phyloP scores from a whole-genome alignment of 1,139 yeast genomes.

The Yamadazyma triangularis region DNA sequence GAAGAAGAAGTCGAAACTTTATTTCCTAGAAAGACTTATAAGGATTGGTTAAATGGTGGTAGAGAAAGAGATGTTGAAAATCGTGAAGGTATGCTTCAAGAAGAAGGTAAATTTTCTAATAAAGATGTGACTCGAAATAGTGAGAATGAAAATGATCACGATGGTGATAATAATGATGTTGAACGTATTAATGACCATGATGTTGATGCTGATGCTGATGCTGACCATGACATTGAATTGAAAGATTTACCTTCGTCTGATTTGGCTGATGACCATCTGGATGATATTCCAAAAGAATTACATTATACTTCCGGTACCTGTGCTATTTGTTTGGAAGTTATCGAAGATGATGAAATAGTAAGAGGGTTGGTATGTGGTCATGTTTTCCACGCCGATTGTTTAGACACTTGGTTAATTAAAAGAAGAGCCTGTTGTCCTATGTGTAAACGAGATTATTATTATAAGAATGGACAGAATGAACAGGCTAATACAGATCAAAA shows the following conservation, averaged over 20 bases:
- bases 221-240: slow-evolving; percentile 1
- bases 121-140: slow-evolving; percentile 5
- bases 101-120: slow-evolving; percentile 21
- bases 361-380: slow-evolving; percentile 81
- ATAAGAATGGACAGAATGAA: slow-evolving; percentile 28
- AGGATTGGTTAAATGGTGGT: slow-evolving; percentile 61
- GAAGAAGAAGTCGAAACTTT: slow-evolving; percentile 58
- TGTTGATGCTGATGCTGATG: too few relatives aligned
- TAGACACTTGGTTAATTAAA: slow-evolving; percentile 78
- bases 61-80: slow-evolving; percentile 33
- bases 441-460: slow-evolving; percentile 70
- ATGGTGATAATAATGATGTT: not conserved
- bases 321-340: slow-evolving; percentile 71
- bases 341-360: slow-evolving; percentile 60
- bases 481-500: slow-evolving; percentile 3
- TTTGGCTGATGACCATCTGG: not conserved
- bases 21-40: slow-evolving; percentile 62
- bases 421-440: slow-evolving; percentile 82
- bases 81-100: slow-evolving; percentile 32
- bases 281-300: slow-evolving; percentile 21
- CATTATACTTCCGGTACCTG: slow-evolving; percentile 72
- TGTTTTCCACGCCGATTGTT: slow-evolving; percentile 74
- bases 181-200: too few relatives aligned
- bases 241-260: slow-evolving; percentile 2
- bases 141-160: slow-evolving; percentile 11